Evolutionary conservation across 768 basidiomycete genomes (phyloP).

Genomic region (Daedaleopsis nitida): DNA sequence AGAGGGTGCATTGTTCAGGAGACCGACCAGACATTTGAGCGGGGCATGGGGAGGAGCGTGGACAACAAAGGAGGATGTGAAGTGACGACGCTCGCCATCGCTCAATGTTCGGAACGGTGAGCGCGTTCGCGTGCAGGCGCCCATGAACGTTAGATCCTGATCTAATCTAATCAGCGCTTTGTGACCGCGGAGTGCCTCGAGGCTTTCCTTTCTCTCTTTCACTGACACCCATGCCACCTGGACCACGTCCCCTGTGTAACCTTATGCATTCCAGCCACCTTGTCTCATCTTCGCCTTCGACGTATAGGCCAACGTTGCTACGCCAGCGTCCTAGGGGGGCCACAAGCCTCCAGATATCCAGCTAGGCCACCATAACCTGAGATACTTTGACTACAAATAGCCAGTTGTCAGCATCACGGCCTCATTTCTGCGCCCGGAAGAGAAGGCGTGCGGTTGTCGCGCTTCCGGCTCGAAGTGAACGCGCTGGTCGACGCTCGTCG

Average conservation of each 20-base stretch:
- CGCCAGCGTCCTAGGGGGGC: neutral
- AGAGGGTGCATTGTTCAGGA: neutral
- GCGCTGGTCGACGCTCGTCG: neutral
- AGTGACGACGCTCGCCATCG: neutral
- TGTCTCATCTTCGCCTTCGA: too few relatives aligned
- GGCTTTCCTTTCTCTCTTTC: neutral
- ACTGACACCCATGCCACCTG: too few relatives aligned
- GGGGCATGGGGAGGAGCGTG: slow-evolving; percentile 3
- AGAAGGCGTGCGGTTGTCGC: neutral
- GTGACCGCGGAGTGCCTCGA: neutral
- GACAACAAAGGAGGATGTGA: slow-evolving; percentile 9
- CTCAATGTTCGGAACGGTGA: neutral
- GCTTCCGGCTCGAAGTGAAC: neutral
- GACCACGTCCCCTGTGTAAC: neutral
- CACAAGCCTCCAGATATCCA: neutral
- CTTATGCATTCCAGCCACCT: too few relatives aligned
- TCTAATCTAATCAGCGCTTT: slow-evolving; percentile 10
- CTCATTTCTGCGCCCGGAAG: neutral
- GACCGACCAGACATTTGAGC: slow-evolving; percentile 26
- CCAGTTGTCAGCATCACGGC: neutral
- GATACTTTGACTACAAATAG: neutral
- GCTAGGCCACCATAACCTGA: neutral
- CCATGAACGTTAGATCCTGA: neutral
- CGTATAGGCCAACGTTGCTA: too few relatives aligned
- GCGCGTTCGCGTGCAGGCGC: slow-evolving; percentile 9